Evolutionary conservation across 805 yeast species (phyloP), one percentile per base, ranked within the genome.

Genomic region (Yueomyces sinensis): DNA sequence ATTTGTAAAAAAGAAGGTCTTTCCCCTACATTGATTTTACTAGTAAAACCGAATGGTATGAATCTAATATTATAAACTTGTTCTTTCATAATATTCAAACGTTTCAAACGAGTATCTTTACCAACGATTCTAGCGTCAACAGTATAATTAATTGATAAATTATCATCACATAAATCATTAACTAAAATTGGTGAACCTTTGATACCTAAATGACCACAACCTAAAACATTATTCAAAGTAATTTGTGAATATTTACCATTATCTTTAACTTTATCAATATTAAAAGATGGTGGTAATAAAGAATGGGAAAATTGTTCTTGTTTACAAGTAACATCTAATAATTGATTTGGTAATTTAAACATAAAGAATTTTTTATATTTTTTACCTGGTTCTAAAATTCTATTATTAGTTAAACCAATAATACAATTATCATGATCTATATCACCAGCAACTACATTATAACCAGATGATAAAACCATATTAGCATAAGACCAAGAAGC

Each of bases 111-210:
- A 11, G 28, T n/a, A 35, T 62, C 60, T 35, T 67, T 61, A 17
- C 72, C 76, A 30, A 74, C 71, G 37, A 74, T 58, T 37, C 68
- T 66, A 5, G 76, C 76, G 42, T 72, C 76, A 22, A 74, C 66
- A 1, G 70, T 61, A 41, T 74, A 74, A 34, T 64, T 61, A 7
- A 74, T 58, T 40, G 76, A 68, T 18, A 52, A 28, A 35, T 62
- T 62, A 4, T 65, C 71, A 37, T 62, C 63, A 2, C 68, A 52
- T 40, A 70, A 58, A 51, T 73, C 80, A 29, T 55, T 57, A 3
- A 75, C 69, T 31, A 70, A 44, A 1, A 72, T 57, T 3, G 80
- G 78, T 0, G 76, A 64, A 1, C 78, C 79, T 34, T 68, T 54
- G 4, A 59, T 44, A 15, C 68, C 64, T 30, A 65, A 40, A 44